Evolutionary conservation across 345 rosid genomes (phyloP).

Genomic region (Psidium friedrichsthalianum): DNA sequence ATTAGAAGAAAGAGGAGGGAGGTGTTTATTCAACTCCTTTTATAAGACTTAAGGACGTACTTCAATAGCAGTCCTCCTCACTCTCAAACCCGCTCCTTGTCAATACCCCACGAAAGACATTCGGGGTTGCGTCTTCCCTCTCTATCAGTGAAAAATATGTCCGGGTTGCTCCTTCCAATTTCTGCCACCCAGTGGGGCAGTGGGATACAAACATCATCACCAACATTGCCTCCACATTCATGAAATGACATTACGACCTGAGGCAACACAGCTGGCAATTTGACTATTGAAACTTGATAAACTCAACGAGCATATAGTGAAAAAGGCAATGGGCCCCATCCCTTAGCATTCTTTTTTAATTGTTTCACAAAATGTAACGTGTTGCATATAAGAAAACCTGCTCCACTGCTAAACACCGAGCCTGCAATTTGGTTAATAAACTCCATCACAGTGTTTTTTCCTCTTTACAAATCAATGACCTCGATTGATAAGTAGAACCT

Average conservation of each 20-base stretch:
- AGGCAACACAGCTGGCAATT: not conserved
- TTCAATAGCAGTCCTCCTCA: constrained; percentile 95
- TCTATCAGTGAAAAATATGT: constrained; percentile 80
- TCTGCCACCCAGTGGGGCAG: constrained; percentile 83
- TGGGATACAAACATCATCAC: constrained; percentile 83
- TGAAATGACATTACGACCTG: constrained; percentile 98
- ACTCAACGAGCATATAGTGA: constrained; percentile 2
- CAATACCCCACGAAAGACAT: constrained; percentile 92
- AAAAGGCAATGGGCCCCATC: not conserved
- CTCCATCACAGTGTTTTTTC: not conserved
- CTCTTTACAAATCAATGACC: not conserved
- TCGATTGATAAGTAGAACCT: not conserved
- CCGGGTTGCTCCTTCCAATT: constrained; percentile 65
- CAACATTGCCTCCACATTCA: constrained; percentile 95
- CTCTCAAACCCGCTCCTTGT: constrained; percentile 87
- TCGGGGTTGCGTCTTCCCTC: constrained; percentile 66
- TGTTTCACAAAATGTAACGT: not conserved
- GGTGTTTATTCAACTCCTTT: not conserved
- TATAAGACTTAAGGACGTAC: constrained; percentile 18
- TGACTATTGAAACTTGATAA: not conserved
- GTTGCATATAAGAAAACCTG: not conserved
- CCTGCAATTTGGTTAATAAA: not conserved
- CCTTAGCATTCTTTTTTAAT: not conserved
- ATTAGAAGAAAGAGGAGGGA: not conserved
- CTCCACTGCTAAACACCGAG: not conserved